Conservation (phyloP, 257 asterid genomes). For the Lantana camara region DNA sequence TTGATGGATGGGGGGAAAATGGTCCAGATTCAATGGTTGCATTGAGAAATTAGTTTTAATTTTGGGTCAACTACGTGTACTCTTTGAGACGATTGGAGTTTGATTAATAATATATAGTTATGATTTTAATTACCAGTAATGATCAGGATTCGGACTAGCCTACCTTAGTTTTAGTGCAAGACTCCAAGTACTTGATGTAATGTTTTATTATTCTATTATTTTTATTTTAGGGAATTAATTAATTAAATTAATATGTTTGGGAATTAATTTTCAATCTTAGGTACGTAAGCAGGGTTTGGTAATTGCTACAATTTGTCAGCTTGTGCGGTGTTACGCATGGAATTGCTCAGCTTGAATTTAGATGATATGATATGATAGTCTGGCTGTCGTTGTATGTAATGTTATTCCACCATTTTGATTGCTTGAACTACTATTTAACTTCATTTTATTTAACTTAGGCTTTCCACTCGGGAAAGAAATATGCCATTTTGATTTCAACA, state of each 20-base stretch:
- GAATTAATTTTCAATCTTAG: background rate
- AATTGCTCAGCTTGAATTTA: conserved; percentile 14
- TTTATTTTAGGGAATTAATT: background rate
- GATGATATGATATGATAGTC: background rate
- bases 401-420: background rate
- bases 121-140: conserved; percentile 18
- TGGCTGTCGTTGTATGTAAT: background rate
- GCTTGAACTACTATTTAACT: background rate
- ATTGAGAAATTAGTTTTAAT: background rate
- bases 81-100: no score
- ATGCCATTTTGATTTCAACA: no score
- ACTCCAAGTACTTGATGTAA: conserved; percentile 19
- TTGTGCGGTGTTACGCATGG: conserved; percentile 32
- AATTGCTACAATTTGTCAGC: conserved; percentile 19
- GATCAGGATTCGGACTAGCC: conserved; percentile 4
- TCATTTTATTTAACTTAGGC: background rate
- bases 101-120: background rate
- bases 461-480: no score
- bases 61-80: conserved; percentile 29
- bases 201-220: conserved; percentile 2
- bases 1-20: background rate
- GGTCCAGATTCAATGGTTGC: conserved; percentile 34
- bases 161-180: conserved; percentile 18
- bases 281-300: background rate
- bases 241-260: background rate